Percentiles rank a stretch among this genome's conserved stretches.
phyloP scores from a whole-genome alignment of 148 eudicot species.

The Vaccinium darrowii region DNA sequence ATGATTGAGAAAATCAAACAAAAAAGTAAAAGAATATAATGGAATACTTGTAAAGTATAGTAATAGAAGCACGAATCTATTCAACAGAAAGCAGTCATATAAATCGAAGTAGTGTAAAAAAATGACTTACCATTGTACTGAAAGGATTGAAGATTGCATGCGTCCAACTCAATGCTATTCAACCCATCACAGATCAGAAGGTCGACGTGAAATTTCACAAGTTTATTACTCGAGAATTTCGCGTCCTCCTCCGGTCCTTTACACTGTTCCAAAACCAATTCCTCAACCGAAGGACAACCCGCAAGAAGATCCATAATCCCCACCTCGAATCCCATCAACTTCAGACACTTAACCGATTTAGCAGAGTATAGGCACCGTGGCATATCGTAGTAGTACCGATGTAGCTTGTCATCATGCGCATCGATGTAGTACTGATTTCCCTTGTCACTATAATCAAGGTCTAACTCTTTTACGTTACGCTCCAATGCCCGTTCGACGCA shows the following conservation, averaged over 20 bases:
- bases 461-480: background rate
- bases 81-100: no score
- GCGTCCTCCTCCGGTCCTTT: no score
- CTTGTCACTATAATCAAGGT: background rate
- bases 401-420: background rate
- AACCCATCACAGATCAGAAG: background rate
- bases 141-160: constrained; percentile 10
- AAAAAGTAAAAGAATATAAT: no score
- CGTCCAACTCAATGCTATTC: background rate
- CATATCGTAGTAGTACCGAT: background rate
- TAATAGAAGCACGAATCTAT: no score
- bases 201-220: background rate
- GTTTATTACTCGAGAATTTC: background rate
- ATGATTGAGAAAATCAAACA: no score
- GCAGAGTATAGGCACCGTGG: background rate
- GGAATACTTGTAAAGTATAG: no score
- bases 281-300: background rate
- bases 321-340: background rate
- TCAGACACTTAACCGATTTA: background rate
- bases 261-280: background rate
- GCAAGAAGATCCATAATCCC: background rate
- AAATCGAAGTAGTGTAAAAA: background rate
- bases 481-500: background rate
- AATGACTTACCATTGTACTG: background rate
- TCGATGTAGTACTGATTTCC: background rate